phyloP scores from a whole-genome alignment of 768 basidiomycete species.

The Psilocybe subaeruginosa region DNA sequence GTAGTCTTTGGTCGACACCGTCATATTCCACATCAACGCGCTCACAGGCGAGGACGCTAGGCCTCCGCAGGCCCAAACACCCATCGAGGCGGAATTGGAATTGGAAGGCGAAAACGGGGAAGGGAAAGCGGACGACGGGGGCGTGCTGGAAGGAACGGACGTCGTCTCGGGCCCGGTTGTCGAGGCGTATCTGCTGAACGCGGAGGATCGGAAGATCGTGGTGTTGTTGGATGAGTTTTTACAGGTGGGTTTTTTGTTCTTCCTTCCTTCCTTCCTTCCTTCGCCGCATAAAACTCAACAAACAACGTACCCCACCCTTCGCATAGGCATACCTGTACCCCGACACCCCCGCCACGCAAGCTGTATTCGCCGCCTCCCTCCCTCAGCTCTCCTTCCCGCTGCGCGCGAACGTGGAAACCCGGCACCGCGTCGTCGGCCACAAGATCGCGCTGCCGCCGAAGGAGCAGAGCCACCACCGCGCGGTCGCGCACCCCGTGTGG shows the following conservation, averaged over 20 bases:
- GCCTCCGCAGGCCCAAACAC: no score
- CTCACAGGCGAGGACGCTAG: conserved; percentile 70
- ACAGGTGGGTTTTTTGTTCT: conserved; percentile 52
- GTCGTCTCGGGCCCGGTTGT: conserved; percentile 60
- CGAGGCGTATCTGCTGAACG: conserved; percentile 57
- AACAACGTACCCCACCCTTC: not conserved
- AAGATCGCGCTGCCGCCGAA: conserved; percentile 45
- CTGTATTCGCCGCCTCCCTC: conserved; percentile 45
- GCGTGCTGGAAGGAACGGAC: conserved; percentile 60
- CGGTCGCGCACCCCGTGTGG: conserved; percentile 37
- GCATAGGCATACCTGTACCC: conserved; percentile 70
- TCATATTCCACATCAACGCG: conserved; percentile 77
- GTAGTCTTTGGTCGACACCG: conserved; percentile 69
- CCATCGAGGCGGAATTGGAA: no score
- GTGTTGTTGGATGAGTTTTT: conserved; percentile 76
- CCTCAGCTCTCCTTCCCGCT: conserved; percentile 59
- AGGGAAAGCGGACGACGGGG: conserved; percentile 28
- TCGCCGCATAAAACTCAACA: no score
- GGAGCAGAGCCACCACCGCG: conserved; percentile 26
- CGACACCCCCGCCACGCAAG: conserved; percentile 47
- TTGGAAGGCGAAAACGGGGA: conserved; percentile 15
- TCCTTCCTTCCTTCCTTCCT: not conserved
- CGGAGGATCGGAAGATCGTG: conserved; percentile 49
- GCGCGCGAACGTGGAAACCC: conserved; percentile 42
- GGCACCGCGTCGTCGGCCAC: conserved; percentile 60